Conservation (phyloP, 1,284 basidiomycete species). For the Schizophyllum commune region DNA sequence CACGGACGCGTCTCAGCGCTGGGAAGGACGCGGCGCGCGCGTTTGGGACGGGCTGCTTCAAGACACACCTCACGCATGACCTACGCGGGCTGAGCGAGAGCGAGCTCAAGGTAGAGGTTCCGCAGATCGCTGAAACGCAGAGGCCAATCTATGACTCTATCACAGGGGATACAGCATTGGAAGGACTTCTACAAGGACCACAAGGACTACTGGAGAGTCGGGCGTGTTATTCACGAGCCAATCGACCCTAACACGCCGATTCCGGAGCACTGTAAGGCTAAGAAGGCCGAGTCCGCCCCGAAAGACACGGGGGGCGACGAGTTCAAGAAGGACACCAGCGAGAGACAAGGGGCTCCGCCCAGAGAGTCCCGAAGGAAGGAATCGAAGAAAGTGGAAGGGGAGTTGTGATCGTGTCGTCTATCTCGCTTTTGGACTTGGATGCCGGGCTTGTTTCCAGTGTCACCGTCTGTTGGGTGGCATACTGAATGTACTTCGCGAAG, state of each 20-base stretch:
- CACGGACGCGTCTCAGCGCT: conserved; percentile 43
- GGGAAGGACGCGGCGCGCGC: conserved; percentile 85
- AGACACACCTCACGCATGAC: conserved; percentile 85
- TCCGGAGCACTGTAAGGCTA: conserved; percentile 70
- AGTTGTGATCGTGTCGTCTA: conserved; percentile 4
- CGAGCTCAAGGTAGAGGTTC: conserved; percentile 56
- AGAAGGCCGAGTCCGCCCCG: conserved; percentile 27
- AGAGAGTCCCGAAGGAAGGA: conserved; percentile 12
- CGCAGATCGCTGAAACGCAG: conserved; percentile 5
- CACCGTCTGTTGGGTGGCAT: no score
- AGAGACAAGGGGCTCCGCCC: conserved; percentile 7
- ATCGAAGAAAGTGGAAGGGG: conserved; percentile 9
- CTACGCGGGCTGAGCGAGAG: conserved; percentile 68
- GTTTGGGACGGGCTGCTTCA: conserved; percentile 91
- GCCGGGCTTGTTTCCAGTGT: no score
- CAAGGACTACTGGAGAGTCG: conserved; percentile 71
- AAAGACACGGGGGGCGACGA: conserved; percentile 14
- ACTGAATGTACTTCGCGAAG: no score
- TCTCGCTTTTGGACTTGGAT: neutral
- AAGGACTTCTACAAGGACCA: conserved; percentile 82
- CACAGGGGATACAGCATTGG: conserved; percentile 76
- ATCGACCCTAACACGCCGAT: conserved; percentile 77
- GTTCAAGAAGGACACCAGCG: conserved; percentile 13
- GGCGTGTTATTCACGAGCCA: conserved; percentile 62
- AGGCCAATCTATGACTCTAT: conserved; percentile 6